Conservation (phyloP, 306 rosid genomes). For the Trichosanthes truncata region DNA sequence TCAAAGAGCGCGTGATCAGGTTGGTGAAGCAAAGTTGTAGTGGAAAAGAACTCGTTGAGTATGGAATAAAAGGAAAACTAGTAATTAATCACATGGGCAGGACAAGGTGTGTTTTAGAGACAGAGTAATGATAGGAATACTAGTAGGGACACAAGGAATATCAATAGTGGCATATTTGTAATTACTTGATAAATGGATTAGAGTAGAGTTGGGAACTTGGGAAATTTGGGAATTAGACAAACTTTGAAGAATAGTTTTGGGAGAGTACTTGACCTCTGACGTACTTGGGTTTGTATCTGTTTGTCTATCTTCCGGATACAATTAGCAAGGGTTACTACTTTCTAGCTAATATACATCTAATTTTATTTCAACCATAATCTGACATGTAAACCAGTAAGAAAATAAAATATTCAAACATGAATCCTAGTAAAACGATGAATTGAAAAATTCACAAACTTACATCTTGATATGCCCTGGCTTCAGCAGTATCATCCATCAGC, state of each 20-base stretch:
- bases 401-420: not conserved
- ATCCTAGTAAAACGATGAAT: constrained; percentile 14
- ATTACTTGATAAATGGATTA: not conserved
- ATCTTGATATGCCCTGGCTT: constrained; percentile 97
- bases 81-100: no score
- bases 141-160: not conserved
- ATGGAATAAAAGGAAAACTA: no score
- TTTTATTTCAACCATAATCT: not conserved
- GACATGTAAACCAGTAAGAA: not conserved
- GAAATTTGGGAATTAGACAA: not conserved
- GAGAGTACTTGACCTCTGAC: not conserved
- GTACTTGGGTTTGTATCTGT: not conserved
- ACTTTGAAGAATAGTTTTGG: not conserved
- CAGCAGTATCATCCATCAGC: constrained; percentile 84
- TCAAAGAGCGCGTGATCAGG: no score
- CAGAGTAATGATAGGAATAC: not conserved
- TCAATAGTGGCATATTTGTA: not conserved
- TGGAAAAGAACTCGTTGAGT: no score
- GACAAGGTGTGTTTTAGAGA: not conserved
- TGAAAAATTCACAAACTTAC: constrained; percentile 36
- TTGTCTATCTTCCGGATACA: not conserved
- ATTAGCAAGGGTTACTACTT: not conserved
- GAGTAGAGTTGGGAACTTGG: not conserved
- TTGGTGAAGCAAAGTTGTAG: no score
- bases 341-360: not conserved